Base-by-base conservation (phyloP, 202 grass and related monocot genomes). In the Schoenoplectus tabernaemontani region DNA sequence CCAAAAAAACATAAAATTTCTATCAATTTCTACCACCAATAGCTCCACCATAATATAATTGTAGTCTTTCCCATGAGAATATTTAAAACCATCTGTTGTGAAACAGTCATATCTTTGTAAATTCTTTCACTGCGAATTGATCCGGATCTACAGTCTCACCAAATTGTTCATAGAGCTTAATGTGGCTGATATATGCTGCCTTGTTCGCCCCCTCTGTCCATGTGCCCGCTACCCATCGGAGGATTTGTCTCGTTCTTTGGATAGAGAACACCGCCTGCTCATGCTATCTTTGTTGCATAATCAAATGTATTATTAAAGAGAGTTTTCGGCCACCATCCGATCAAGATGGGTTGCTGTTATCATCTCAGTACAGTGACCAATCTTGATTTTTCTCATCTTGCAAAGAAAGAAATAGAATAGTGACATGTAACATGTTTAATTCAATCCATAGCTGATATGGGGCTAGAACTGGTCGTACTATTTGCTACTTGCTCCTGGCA, bases 181-280 rank as follows among this genome's bases (percentile, higher is more conserved):
- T 76, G 16, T 76, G 47, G 50, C 71, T 76, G 43, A 76, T 32
- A 32, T 76, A 76, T 23, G 71, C 71, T 16, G 71, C 44, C 26
- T 47, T 53, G 26, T 76, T 53, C 50, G 57, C 50, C 44, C 71
- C 57, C 71, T 2, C 0, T 1, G 3, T 46, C 46, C 1, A 8
- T 0, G 6, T 76, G 24, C 12, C 71, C 44, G 11, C 71, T 76
- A 17, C 71, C 71, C 71, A 76, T 32, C 4, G 71, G 10, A 26
- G 71, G 71, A 76, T 47, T 53, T 17, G 71, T 76, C 57, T 76
- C 71, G 33, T 76, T 76, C 24, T 76, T 48, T n/a, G 71, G 71
- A 57, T 76, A 76, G 3, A 33, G 0, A 32, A 76, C 71, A n/a
- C 50, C 17, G 9, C 26, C 71, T 47, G 24, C 46, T 19, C 39